Percentiles rank a stretch among this genome's conserved stretches.
phyloP scores from a whole-genome alignment of 2,329 filamentous ascomycete species.

The Tympanopsis confertula region DNA sequence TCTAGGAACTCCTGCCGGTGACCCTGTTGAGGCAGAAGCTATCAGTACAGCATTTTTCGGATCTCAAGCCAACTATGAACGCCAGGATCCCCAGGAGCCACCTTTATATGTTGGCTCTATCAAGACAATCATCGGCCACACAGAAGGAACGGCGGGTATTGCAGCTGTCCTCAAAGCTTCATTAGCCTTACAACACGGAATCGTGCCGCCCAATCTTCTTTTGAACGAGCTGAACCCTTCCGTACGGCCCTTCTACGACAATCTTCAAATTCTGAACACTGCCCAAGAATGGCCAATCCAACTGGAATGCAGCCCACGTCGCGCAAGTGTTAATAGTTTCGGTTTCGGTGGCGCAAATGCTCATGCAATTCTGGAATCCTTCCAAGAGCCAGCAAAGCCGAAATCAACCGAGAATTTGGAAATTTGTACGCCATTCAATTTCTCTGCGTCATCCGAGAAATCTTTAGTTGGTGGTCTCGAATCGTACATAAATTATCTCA shows the following conservation, averaged over 20 bases:
- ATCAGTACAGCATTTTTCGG: conserved; percentile 7
- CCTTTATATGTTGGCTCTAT: neutral
- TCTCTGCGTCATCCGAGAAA: neutral
- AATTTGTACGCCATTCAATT: neutral
- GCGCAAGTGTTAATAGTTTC: conserved; percentile 31
- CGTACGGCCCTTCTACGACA: conserved; percentile 28
- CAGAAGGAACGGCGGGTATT: neutral
- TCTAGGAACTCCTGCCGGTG: conserved; percentile 10
- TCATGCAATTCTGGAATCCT: conserved; percentile 26
- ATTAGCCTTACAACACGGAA: neutral
- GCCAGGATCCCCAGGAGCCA: neutral
- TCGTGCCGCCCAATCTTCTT: neutral
- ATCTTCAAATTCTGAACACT: conserved; percentile 14
- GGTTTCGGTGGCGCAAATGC: conserved; percentile 32
- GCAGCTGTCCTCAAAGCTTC: neutral
- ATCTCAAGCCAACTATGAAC: neutral
- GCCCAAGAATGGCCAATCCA: conserved; percentile 19
- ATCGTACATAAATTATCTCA: conserved; percentile 11
- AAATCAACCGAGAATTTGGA: conserved; percentile 5
- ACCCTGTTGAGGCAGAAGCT: conserved; percentile 12
- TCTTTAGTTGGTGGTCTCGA: conserved; percentile 7
- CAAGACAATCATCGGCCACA: neutral
- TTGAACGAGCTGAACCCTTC: conserved; percentile 8
- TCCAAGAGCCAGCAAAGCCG: conserved; percentile 6
- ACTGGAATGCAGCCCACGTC: conserved; percentile 20